Evolutionary conservation across 2,329 filamentous ascomycete species (phyloP).

Genomic region (Pseudogymnoascus sp.): DNA sequence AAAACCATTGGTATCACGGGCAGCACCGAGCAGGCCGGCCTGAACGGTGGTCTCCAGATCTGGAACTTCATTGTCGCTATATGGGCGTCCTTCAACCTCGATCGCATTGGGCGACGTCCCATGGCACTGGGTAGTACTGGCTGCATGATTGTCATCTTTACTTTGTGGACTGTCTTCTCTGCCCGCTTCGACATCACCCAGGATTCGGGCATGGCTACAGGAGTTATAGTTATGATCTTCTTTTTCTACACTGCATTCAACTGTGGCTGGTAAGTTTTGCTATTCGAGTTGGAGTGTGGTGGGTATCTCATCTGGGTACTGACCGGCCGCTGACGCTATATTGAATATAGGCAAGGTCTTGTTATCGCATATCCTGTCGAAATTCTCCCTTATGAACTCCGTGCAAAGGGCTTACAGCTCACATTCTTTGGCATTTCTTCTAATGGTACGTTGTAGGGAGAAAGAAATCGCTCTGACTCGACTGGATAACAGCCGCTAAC

Average conservation of each 20-base stretch:
- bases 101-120: slow-evolving; percentile 18
- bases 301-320: slow-evolving; percentile 17
- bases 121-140: slow-evolving; percentile 19
- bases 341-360: slow-evolving; percentile 18
- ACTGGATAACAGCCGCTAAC: too few relatives aligned
- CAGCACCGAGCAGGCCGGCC: slow-evolving; percentile 16
- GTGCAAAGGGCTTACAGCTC: slow-evolving; percentile 24
- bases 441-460: too few relatives aligned
- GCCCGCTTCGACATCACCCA: neutral
- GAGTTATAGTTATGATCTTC: slow-evolving; percentile 42
- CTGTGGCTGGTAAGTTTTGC: neutral
- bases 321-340: neutral
- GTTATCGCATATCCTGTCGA: slow-evolving; percentile 37
- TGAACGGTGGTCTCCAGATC: slow-evolving; percentile 20
- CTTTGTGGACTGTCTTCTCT: slow-evolving; percentile 6
- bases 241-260: slow-evolving; percentile 33
- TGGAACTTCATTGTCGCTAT: slow-evolving; percentile 11
- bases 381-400: slow-evolving; percentile 33
- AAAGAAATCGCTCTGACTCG: too few relatives aligned
- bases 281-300: slow-evolving; percentile 19
- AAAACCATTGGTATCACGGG: slow-evolving; percentile 20
- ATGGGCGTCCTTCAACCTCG: slow-evolving; percentile 17
- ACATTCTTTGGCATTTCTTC: too few relatives aligned
- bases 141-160: slow-evolving; percentile 18
- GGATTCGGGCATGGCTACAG: slow-evolving; percentile 30